These are phyloP conservation scores for Phytophthora sp. DNA, from an alignment of 352 stramenopile species.

Conservation along the genomic window DNA sequence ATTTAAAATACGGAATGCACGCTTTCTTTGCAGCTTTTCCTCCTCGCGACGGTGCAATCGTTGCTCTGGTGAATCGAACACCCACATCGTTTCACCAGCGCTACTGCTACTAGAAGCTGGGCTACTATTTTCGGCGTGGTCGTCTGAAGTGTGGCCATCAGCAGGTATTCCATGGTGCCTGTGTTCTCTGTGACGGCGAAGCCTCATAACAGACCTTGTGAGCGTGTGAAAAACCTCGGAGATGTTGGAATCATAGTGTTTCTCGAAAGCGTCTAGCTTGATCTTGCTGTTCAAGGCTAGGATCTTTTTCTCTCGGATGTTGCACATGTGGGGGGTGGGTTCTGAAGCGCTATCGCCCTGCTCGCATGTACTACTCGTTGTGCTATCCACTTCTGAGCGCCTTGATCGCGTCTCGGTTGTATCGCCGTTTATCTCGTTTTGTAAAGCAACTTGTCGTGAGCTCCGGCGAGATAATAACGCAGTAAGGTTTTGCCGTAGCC, in stretches of 20 bases:
- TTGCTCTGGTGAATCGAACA: constrained; percentile 58
- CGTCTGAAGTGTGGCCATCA: neutral
- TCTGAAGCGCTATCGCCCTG: neutral
- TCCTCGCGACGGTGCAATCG: constrained; percentile 55
- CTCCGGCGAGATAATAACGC: neutral
- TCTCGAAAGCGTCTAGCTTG: constrained; percentile 56
- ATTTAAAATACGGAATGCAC: constrained; percentile 59
- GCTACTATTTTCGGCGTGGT: neutral
- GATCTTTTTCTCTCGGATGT: constrained; percentile 63
- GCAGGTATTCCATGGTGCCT: neutral
- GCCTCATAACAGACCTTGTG: constrained; percentile 40
- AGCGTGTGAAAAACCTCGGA: constrained; percentile 61
- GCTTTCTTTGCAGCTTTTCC: constrained; percentile 59
- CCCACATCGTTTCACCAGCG: constrained; percentile 56
- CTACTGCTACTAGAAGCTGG: constrained; percentile 4
- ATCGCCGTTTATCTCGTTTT: neutral
- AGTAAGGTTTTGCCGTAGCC: constrained; percentile 40
- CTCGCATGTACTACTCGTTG: neutral
- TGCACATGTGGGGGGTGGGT: constrained; percentile 39
- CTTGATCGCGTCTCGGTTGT: neutral
- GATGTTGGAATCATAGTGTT: constrained; percentile 72
- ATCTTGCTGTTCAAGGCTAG: constrained; percentile 62
- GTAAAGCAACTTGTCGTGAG: too few species aligned
- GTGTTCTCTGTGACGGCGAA: constrained; percentile 18
- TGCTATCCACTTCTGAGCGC: neutral